phyloP scores from a whole-genome alignment of 495 filamentous ascomycete genomes.

The Chaetomium cochliodes region DNA sequence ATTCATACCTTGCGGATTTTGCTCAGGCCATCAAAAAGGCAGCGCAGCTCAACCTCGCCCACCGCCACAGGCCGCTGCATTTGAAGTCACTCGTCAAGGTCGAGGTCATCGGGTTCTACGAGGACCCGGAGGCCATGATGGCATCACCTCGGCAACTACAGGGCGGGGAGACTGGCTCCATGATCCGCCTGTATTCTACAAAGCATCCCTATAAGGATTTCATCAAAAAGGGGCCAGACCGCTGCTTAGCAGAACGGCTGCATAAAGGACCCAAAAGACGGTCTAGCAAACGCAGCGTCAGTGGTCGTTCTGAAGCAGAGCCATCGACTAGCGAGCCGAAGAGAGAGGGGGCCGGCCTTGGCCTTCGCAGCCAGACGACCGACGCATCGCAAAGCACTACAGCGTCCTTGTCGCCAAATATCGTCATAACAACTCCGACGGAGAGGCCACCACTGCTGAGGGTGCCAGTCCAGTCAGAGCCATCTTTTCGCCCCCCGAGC shows the following conservation, averaged over 20 bases:
- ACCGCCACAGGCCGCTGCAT: constrained; percentile 45
- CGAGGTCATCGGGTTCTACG: constrained; percentile 62
- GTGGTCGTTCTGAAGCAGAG: neutral
- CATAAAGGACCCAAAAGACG: constrained; percentile 32
- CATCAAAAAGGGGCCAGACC: constrained; percentile 44
- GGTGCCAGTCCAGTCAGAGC: constrained; percentile 31
- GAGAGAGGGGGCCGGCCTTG: constrained; percentile 18
- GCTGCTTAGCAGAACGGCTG: constrained; percentile 43
- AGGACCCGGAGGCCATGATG: constrained; percentile 49
- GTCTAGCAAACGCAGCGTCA: neutral
- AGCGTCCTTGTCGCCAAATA: constrained; percentile 34
- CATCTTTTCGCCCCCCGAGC: constrained; percentile 33
- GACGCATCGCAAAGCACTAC: constrained; percentile 9
- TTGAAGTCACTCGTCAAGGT: constrained; percentile 55
- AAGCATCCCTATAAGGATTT: constrained; percentile 53
- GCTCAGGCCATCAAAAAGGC: constrained; percentile 47
- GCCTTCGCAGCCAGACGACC: neutral
- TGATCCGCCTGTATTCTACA: constrained; percentile 55
- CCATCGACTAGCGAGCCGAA: neutral
- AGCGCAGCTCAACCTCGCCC: constrained; percentile 37
- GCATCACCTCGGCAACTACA: constrained; percentile 27
- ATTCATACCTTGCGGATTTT: constrained; percentile 52
- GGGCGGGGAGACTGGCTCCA: constrained; percentile 10
- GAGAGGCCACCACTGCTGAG: constrained; percentile 27
- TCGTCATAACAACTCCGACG: constrained; percentile 35